Evolutionary conservation across 495 filamentous ascomycete species (phyloP), one percentile per base, ranked within the genome.

Genomic region (Penicillium chermesinum): DNA sequence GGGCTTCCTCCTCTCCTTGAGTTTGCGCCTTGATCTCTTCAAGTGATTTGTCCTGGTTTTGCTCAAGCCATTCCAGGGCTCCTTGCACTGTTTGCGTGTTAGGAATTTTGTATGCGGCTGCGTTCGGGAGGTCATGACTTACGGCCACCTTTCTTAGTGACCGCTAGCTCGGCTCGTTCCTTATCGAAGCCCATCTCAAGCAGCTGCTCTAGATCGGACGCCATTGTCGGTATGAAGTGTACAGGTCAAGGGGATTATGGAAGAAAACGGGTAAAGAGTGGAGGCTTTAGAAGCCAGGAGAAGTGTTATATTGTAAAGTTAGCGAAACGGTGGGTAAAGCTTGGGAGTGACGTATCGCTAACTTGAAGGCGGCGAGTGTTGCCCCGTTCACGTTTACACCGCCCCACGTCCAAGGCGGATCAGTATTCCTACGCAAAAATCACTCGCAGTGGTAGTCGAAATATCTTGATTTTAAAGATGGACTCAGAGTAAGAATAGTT

Each of bases 171-270:
- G 27, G 88, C 86, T 55, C 84, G 77, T 52, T 86, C 80, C 58
- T 80, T 76, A 49, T 95, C 88, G 54, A 98, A 98, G 58, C 93
- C 93, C 91, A 97, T 96, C 45, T 94, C 90, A 55, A 94, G 62
- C 61, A 98, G 84, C 57, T 83, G 75, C 10, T 91, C 80, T 14
- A 95, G 74, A 59, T 94, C 87, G 32, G 85, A 78, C 21, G 76
- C 76, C 85, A 87, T 89, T 53, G 55, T 78, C 35, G 46, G 19
- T 18, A 44, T 30, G 25, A 30, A 5, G 30, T n/a, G n/a, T n/a
- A n/a, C n/a, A n/a, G n/a, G n/a, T n/a, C n/a, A n/a, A n/a, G n/a
- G n/a, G n/a, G n/a, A n/a, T n/a, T n/a, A n/a, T n/a, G n/a, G n/a
- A n/a, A n/a, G n/a, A n/a, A n/a, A n/a, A n/a, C n/a, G n/a, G n/a